These are phyloP conservation scores for Mollisia scopiformis DNA, from an alignment of 2,329 filamentous ascomycete species.

Conservation along the genomic window DNA sequence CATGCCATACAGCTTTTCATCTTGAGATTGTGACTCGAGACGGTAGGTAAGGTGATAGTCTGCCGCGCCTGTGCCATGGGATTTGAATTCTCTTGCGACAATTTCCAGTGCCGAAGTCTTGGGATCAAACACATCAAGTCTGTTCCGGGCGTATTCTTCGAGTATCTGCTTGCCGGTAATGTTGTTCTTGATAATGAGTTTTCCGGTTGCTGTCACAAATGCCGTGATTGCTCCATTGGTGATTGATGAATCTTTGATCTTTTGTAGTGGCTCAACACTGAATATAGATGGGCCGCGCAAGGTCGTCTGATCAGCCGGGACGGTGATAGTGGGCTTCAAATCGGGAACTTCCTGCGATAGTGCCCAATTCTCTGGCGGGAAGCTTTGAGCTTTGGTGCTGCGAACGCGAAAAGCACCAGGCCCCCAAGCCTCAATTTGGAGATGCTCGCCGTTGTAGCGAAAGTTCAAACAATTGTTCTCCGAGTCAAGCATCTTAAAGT, in stretches of 20 bases:
- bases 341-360: conserved; percentile 26
- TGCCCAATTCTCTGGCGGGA: conserved; percentile 47
- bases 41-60: conserved; percentile 60
- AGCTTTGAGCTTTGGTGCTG: conserved; percentile 43
- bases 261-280: no score
- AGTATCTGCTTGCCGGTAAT: conserved; percentile 45
- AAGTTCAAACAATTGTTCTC: conserved; percentile 33
- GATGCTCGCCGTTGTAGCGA: conserved; percentile 46
- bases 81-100: conserved; percentile 53
- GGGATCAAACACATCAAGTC: conserved; percentile 49
- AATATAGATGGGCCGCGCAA: no score
- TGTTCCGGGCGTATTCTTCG: conserved; percentile 53
- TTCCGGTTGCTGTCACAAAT: conserved; percentile 48
- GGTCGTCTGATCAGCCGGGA: no score
- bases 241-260: conserved; percentile 40
- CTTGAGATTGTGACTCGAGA: conserved; percentile 55
- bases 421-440: conserved; percentile 54
- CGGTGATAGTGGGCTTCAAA: conserved; percentile 4
- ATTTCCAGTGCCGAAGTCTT: conserved; percentile 54
- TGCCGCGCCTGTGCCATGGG: no score
- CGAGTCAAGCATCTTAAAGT: conserved; percentile 31
- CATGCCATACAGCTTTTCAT: conserved; percentile 70
- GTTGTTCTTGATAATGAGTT: conserved; percentile 50
- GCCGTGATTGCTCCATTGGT: conserved; percentile 52
- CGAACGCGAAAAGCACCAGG: conserved; percentile 50